Evolutionary conservation across 768 basidiomycete genomes (phyloP).

Genomic region (Suillus weaverae): DNA sequence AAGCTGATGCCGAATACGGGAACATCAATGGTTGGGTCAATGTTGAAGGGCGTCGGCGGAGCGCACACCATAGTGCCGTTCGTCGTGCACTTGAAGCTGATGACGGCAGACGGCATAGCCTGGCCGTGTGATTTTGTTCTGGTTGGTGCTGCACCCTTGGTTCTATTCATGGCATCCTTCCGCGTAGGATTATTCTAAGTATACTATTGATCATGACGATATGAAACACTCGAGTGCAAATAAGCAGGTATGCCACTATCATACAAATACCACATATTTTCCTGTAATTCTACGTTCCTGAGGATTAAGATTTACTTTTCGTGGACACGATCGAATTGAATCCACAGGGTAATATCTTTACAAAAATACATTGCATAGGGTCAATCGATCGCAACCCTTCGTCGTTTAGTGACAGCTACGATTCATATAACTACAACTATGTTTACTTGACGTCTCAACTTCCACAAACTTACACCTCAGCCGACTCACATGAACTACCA

Average conservation of each 20-base stretch:
- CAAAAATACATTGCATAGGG: slow-evolving; percentile 2
- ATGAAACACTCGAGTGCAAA: slow-evolving; percentile 18
- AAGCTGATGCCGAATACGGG: slow-evolving; percentile 68
- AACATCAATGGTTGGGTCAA: slow-evolving; percentile 48
- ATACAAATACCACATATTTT: slow-evolving; percentile 23
- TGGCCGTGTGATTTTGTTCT: slow-evolving; percentile 49
- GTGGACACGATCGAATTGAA: background rate
- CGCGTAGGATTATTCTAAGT: slow-evolving; percentile 33
- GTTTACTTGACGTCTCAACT: background rate
- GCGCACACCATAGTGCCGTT: slow-evolving; percentile 29
- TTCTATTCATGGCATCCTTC: slow-evolving; percentile 20
- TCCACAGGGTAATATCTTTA: background rate
- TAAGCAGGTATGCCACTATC: slow-evolving; percentile 16
- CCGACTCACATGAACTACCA: slow-evolving; percentile 1
- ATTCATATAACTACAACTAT: slow-evolving; percentile 2
- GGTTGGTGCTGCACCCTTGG: slow-evolving; percentile 14
- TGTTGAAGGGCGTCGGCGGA: slow-evolving; percentile 55
- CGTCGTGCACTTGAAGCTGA: slow-evolving; percentile 41
- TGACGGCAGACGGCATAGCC: slow-evolving; percentile 65
- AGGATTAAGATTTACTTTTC: background rate
- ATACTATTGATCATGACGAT: slow-evolving; percentile 30
- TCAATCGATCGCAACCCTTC: background rate
- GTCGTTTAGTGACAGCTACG: background rate
- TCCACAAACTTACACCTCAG: slow-evolving; percentile 6
- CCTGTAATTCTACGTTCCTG: slow-evolving; percentile 29